Conservation (phyloP, 129 eudicot genomes). For the Arctium minus region DNA sequence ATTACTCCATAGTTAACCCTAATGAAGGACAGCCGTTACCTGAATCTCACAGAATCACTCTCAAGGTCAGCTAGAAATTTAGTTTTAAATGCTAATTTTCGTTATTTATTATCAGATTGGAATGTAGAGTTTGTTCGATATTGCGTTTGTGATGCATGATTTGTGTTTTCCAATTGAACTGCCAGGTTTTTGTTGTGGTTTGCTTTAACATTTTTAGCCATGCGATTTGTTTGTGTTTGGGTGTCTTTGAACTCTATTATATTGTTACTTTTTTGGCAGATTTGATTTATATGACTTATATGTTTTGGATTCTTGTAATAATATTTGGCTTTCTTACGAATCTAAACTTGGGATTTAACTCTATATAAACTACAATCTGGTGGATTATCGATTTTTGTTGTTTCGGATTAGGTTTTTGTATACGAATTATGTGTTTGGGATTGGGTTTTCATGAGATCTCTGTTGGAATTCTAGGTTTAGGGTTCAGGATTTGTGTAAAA, state of each 20-base stretch:
- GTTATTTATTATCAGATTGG: not conserved
- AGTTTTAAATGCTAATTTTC: not conserved
- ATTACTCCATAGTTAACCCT: constrained; percentile 68
- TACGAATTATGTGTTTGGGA: not conserved
- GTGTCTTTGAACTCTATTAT: not conserved
- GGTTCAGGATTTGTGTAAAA: not conserved
- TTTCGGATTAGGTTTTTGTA: not conserved
- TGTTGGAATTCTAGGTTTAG: not conserved
- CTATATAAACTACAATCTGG: not conserved
- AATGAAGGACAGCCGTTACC: constrained; percentile 74
- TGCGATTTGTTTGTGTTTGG: constrained; percentile 8
- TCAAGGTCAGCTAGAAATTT: constrained; percentile 44
- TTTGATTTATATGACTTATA: not conserved
- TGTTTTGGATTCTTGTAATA: not conserved
- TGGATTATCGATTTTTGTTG: not conserved
- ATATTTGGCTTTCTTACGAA: not conserved
- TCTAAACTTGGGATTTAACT: not conserved
- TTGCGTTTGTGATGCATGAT: not conserved
- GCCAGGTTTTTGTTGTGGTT: not conserved
- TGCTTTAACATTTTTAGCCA: not conserved
- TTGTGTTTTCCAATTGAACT: not conserved
- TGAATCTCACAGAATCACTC: constrained; percentile 77
- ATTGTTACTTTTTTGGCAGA: not conserved
- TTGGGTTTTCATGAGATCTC: not conserved
- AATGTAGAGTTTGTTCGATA: not conserved